phyloP scores from a whole-genome alignment of 495 filamentous ascomycete species.

The Podospora pseudopauciseta region DNA sequence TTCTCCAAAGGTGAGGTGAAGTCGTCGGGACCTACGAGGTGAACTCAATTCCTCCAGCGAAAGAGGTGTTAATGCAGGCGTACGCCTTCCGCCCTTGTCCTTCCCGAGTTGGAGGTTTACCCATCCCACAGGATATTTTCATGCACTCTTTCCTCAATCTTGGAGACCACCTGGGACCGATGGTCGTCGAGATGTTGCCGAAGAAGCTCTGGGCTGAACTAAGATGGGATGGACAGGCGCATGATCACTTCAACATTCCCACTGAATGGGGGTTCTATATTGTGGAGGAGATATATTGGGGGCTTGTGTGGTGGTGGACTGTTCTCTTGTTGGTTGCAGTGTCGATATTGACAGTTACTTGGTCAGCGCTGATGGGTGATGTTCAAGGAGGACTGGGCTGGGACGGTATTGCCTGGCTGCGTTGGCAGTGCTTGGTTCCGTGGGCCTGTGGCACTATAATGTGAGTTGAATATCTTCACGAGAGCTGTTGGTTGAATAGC shows the following conservation, averaged over 20 bases:
- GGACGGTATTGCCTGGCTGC: slow-evolving; percentile 16
- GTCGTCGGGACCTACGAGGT: slow-evolving; percentile 12
- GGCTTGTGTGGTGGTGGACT: not conserved
- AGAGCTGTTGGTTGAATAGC: too few relatives aligned
- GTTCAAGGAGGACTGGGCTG: slow-evolving; percentile 15
- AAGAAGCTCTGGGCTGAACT: slow-evolving; percentile 15
- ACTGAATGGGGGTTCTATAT: not conserved
- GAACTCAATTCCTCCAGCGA: slow-evolving; percentile 10
- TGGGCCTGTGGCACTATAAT: not conserved
- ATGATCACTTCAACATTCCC: not conserved
- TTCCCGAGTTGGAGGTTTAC: not conserved
- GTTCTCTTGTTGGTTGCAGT: slow-evolving; percentile 6
- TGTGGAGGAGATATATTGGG: not conserved
- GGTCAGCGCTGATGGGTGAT: slow-evolving; percentile 7
- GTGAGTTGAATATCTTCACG: not conserved
- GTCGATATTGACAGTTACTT: slow-evolving; percentile 13
- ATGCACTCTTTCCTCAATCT: slow-evolving; percentile 16
- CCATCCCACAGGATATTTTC: slow-evolving; percentile 17
- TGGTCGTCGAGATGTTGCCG: slow-evolving; percentile 15
- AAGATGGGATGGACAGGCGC: not conserved
- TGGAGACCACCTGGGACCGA: slow-evolving; percentile 11
- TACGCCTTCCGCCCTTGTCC: slow-evolving; percentile 17
- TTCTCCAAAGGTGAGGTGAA: slow-evolving; percentile 13
- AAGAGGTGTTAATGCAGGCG: slow-evolving; percentile 12
- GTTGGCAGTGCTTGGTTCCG: not conserved